Evolutionary conservation across 352 stramenopile genomes (phyloP).

Genomic region (Phytophthora citrophthora): DNA sequence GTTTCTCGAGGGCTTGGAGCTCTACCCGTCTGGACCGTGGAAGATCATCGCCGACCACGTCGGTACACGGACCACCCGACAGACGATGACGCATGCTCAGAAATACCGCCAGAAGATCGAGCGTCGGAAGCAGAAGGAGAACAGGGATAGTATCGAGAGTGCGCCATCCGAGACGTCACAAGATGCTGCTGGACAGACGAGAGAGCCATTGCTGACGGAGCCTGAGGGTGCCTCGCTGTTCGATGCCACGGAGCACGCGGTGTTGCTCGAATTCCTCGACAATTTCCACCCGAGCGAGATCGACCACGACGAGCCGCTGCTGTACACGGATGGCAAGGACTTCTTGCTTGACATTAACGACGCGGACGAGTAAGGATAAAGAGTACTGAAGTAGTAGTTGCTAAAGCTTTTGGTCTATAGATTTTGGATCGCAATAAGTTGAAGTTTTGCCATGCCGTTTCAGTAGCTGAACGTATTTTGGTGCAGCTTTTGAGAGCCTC

Average conservation of each 20-base stretch:
- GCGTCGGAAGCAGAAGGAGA: constrained; percentile 14
- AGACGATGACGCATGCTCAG: constrained; percentile 47
- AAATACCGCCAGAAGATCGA: constrained; percentile 51
- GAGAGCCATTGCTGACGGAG: constrained; percentile 12
- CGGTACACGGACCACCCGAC: constrained; percentile 33
- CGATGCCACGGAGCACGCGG: constrained; percentile 19
- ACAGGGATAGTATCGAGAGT: constrained; percentile 12
- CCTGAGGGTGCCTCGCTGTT: not conserved
- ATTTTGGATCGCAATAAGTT: constrained; percentile 8
- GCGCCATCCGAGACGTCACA: constrained; percentile 7
- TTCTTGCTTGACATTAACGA: constrained; percentile 8
- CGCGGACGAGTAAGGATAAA: not conserved
- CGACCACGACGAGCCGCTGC: constrained; percentile 21
- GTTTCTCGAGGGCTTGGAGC: constrained; percentile 45
- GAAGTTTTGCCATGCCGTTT: not conserved
- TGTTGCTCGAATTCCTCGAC: constrained; percentile 30
- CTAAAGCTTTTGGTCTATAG: not conserved
- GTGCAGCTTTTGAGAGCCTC: not conserved
- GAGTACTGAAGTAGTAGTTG: no score
- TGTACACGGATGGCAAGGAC: constrained; percentile 9
- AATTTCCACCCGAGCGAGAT: constrained; percentile 32
- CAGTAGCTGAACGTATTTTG: not conserved
- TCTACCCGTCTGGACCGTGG: constrained; percentile 38
- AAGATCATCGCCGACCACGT: constrained; percentile 39
- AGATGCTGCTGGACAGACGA: not conserved